A percentile compares a stretch with the other conserved stretches of the same genome.
Conservation (phyloP, 1,284 basidiomycete species). For the Apiotrichum brassicae region DNA sequence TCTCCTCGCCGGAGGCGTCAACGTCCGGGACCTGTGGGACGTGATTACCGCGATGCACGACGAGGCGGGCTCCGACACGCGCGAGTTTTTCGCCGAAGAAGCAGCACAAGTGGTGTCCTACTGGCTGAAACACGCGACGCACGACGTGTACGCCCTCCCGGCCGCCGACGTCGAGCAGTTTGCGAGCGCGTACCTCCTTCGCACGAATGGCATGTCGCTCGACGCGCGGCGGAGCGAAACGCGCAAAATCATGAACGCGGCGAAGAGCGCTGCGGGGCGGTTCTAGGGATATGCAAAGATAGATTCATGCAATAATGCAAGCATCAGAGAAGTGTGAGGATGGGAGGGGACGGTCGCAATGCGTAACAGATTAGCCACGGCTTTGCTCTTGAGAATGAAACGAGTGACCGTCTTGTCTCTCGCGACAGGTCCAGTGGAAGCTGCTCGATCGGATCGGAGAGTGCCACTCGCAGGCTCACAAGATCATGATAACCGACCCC, state of each 20-base stretch:
- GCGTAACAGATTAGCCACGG: no score
- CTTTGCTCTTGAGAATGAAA: no score
- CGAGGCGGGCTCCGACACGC: constrained; percentile 28
- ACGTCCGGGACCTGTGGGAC: constrained; percentile 37
- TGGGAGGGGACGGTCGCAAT: no score
- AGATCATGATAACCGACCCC: no score
- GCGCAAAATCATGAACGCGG: constrained; percentile 28
- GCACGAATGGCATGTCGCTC: constrained; percentile 14
- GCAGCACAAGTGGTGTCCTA: constrained; percentile 24
- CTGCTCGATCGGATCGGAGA: no score
- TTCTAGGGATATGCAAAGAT: constrained; percentile 13
- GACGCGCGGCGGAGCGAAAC: constrained; percentile 24
- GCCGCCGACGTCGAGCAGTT: constrained; percentile 34
- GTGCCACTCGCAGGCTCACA: no score
- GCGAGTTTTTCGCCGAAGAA: constrained; percentile 42
- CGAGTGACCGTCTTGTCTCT: no score
- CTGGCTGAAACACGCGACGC: constrained; percentile 19
- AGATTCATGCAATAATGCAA: no score
- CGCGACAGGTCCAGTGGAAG: no score
- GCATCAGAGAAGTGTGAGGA: no score
- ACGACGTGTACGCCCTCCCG: constrained; percentile 10
- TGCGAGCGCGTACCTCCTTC: constrained; percentile 33
- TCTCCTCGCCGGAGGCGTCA: constrained; percentile 34
- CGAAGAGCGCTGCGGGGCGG: constrained; percentile 29
- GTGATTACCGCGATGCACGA: constrained; percentile 28